A percentile compares a stretch with the other conserved stretches of the same genome.
These are phyloP conservation scores for Tetrahymena thermophila DNA, from an alignment of 73 alveolate genomes.

Conservation along the genomic window DNA sequence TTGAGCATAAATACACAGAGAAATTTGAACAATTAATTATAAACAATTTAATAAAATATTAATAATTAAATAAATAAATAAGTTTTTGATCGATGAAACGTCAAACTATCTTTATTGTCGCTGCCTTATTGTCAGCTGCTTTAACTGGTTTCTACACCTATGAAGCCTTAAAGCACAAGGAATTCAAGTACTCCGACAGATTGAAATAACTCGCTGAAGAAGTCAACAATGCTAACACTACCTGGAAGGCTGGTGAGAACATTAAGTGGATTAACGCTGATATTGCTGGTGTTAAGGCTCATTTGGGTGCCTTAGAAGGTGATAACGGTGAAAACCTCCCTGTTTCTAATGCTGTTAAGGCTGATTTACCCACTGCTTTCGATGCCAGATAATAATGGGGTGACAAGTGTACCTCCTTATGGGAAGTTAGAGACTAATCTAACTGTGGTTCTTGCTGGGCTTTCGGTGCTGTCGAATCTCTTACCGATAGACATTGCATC, in stretches of 20 bases:
- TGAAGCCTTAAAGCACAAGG: not conserved
- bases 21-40: not conserved
- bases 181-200: not conserved
- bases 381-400: constrained; percentile 38
- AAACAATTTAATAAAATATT: too few relatives aligned
- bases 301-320: not conserved
- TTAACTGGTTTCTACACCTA: not conserved
- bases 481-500: constrained; percentile 93
- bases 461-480: constrained; percentile 89
- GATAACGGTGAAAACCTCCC: not conserved
- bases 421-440: constrained; percentile 37
- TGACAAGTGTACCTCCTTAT: constrained; percentile 10
- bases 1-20: not conserved
- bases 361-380: constrained; percentile 7
- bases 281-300: not conserved
- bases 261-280: not conserved
- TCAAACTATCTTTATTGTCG: not conserved
- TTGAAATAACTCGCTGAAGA: not conserved
- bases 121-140: not conserved
- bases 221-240: not conserved
- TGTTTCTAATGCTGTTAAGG: not conserved
- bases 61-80: too few relatives aligned
- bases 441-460: constrained; percentile 99
- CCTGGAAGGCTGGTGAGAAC: not conserved
- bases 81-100: not conserved